Evolutionary conservation across 2,329 filamentous ascomycete genomes (phyloP).

Genomic region (Ceratocystis eucalypticola): DNA sequence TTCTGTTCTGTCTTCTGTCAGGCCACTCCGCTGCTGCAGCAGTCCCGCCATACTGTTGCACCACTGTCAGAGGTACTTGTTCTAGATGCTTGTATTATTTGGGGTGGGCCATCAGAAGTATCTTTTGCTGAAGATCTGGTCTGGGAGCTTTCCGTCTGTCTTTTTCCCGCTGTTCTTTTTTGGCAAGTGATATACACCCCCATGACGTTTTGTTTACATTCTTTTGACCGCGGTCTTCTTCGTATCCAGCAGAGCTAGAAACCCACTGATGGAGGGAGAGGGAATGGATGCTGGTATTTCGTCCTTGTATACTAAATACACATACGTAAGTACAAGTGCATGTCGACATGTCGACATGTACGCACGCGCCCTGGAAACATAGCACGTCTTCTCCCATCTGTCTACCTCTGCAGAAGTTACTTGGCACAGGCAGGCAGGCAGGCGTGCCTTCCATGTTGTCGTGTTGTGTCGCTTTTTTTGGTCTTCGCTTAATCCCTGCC

Average conservation of each 20-base stretch:
- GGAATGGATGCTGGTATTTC: neutral
- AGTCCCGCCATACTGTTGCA: neutral
- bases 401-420: too few species aligned
- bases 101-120: neutral
- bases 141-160: neutral
- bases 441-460: neutral
- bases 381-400: too few species aligned
- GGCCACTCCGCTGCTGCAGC: neutral
- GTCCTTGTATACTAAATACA: neutral
- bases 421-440: neutral
- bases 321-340: neutral
- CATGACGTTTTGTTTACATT: neutral
- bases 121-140: neutral
- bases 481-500: conserved; percentile 5
- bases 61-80: neutral
- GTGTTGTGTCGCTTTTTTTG: neutral
- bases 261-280: neutral
- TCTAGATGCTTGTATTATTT: neutral
- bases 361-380: neutral
- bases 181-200: neutral
- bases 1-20: neutral
- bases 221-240: neutral
- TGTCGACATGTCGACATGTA: neutral
- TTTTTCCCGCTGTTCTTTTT: neutral
- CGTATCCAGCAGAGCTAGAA: neutral